A percentile compares a stretch with the other conserved stretches of the same genome.
phyloP scores from a whole-genome alignment of 2,329 filamentous ascomycete species.

The Stylonectria norvegica region DNA sequence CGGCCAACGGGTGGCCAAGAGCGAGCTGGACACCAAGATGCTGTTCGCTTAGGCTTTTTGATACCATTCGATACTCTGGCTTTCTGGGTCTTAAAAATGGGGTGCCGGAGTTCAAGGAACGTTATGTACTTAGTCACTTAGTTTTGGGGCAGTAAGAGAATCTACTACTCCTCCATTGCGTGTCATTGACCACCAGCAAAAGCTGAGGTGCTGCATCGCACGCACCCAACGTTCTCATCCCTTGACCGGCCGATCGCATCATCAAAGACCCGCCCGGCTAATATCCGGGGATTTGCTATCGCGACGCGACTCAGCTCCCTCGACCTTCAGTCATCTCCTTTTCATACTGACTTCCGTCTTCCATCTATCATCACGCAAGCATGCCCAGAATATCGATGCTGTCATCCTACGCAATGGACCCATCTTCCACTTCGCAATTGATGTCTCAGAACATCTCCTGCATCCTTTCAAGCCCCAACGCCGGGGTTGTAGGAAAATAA shows the following conservation, averaged over 20 bases:
- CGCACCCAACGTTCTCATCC: too few species aligned
- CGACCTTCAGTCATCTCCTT: constrained; percentile 13
- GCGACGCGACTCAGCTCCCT: constrained; percentile 12
- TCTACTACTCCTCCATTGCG: constrained; percentile 9
- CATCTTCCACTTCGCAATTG: constrained; percentile 1
- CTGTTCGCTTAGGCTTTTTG: constrained; percentile 62
- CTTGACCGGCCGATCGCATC: too few species aligned
- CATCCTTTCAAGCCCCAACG: constrained; percentile 48
- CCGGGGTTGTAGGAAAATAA: constrained; percentile 46
- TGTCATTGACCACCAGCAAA: constrained; percentile 10
- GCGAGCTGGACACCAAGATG: constrained; percentile 72
- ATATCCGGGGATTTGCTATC: constrained; percentile 23
- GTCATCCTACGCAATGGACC: constrained; percentile 21
- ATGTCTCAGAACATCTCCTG: constrained; percentile 20
- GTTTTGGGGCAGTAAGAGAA: too few species aligned
- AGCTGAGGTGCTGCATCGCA: too few species aligned
- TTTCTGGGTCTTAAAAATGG: constrained; percentile 23
- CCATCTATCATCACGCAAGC: constrained; percentile 18
- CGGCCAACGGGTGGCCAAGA: constrained; percentile 57
- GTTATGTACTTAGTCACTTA: too few species aligned
- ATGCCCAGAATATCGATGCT: constrained; percentile 17
- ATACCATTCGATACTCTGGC: constrained; percentile 27
- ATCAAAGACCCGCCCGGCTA: constrained; percentile 22
- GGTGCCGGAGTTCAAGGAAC: constrained; percentile 26
- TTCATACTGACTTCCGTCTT: constrained; percentile 7